Evolutionary conservation across 495 filamentous ascomycete species (phyloP), one percentile per base, ranked within the genome.

Genomic region (Thermochaetoides thermophila): DNA sequence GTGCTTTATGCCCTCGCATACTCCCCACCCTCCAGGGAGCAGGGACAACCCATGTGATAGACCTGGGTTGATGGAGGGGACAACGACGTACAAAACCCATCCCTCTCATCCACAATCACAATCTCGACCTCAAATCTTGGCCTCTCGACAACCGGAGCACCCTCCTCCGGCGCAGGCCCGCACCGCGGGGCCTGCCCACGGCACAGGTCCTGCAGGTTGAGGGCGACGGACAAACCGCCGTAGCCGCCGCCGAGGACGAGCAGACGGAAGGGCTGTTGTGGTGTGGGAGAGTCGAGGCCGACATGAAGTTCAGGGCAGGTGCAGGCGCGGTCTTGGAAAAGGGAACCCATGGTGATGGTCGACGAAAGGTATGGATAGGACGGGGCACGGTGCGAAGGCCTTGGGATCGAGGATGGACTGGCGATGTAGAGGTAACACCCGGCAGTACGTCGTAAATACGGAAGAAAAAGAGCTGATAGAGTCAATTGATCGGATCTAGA

Each of bases 21-120:
- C n/a, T n/a, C n/a, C n/a, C n/a, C n/a, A n/a, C n/a, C n/a, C n/a
- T n/a, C n/a, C n/a, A n/a, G n/a, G n/a, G n/a, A n/a, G n/a, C n/a
- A n/a, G n/a, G n/a, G n/a, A n/a, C n/a, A n/a, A n/a, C 17, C 25
- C 3, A 17, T 20, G n/a, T 9, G 12, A 36, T 7, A 13, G 9
- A 20, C 28, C n/a, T 34, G 33, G 19, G 21, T 15, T 26, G 18
- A 29, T 13, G 5, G n/a, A 16, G n/a, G 5, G 18, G 11, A 14
- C n/a, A 8, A 15, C 5, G 19, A 42, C 55, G 53, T 44, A 80
- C 75, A 80, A 49, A 67, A 79, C 17, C 78, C 78, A 61, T 83
- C 78, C 15, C 73, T 58, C 37, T 79, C 72, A 43, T 83, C 76
- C 4, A 80, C 67, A 7, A 83, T 59, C 7, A 74, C 80, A 29